Evolutionary conservation across 2,329 filamentous ascomycete genomes (phyloP).

Genomic region (Zymoseptoria ardabiliae): DNA sequence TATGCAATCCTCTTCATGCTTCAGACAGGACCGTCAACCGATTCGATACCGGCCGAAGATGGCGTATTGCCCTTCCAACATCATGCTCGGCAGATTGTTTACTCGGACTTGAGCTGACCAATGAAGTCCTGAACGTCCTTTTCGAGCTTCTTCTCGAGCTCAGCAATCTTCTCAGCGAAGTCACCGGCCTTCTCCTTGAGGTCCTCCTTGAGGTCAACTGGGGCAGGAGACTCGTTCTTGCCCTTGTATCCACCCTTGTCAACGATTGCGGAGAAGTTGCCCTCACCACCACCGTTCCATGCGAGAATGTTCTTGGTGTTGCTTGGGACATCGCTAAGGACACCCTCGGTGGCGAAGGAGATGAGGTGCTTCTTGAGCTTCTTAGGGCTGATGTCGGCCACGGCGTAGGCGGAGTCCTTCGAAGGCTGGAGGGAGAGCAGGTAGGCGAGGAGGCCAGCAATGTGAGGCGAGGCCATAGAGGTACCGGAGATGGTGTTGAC

Average conservation of each 20-base stretch:
- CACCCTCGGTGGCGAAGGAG: conserved; percentile 68
- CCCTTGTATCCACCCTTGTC: conserved; percentile 32
- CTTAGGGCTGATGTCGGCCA: conserved; percentile 82
- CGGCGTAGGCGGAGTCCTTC: conserved; percentile 81
- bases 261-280: conserved; percentile 62
- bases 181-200: conserved; percentile 30
- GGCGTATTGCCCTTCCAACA: neutral
- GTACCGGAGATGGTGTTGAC: conserved; percentile 99
- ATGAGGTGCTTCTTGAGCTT: conserved; percentile 89
- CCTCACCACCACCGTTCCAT: conserved; percentile 95
- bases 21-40: neutral
- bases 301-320: conserved; percentile 92
- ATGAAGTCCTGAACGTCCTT: conserved; percentile 47
- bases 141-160: conserved; percentile 22
- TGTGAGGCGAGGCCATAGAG: conserved; percentile 97
- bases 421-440: conserved; percentile 92
- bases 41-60: neutral
- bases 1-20: neutral
- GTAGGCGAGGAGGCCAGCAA: conserved; percentile 94
- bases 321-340: conserved; percentile 71
- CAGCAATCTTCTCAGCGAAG: conserved; percentile 39
- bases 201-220: conserved; percentile 15
- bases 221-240: conserved; percentile 17
- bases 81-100: conserved; percentile 1
- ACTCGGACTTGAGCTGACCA: conserved; percentile 15